Evolutionary conservation across 2,329 filamentous ascomycete genomes (phyloP), one percentile per base, ranked within the genome.

Genomic region (Cryphonectria nitschkei): DNA sequence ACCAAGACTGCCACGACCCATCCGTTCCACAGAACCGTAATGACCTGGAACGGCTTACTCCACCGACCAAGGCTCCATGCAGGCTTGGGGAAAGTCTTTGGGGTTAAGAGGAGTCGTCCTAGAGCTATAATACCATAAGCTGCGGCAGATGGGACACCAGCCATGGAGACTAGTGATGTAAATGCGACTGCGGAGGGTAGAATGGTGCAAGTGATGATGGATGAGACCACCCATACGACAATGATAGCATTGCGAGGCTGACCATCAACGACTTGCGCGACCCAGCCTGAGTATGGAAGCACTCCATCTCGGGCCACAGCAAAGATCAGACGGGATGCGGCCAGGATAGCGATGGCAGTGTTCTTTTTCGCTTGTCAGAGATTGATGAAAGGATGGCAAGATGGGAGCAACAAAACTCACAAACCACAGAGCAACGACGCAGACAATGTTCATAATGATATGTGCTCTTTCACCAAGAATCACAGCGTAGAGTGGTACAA

Each of bases 241-340:
- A 88, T 83, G 60, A 90, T 85, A 6, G 88, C 88, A 74, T 90
- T 89, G 19, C 84, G 83, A 0, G 88, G 88, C 73, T 89, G 87
- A 67, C 87, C 88, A 34, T 84, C 80, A 11, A 82, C 78, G 2
- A 90, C 87, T 26, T 81, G 78, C 4, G 87, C 85, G 60, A 89
- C 88, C 85, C 87, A 88, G 46, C 82, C 75, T 1, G 87, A 89
- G 78, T 85, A 89, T 0, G 88, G 88, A 2, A 90, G 80, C 29
- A 90, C 86, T 50, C 87, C 87, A 75, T 90, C 88, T 62, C 88
- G 84, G 39, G 88, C 88, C 4, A 90, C 87, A 58, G 88, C 88
- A 76, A 89, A 90, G 74, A 90, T 87, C 1, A 89, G 82, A n/a
- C 88, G 84, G 4, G 87, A 89, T 19, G 86, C 86, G 9, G 87